Base-by-base conservation (phyloP, 2,329 filamentous ascomycete genomes). In the Aspergillus caelatus region DNA sequence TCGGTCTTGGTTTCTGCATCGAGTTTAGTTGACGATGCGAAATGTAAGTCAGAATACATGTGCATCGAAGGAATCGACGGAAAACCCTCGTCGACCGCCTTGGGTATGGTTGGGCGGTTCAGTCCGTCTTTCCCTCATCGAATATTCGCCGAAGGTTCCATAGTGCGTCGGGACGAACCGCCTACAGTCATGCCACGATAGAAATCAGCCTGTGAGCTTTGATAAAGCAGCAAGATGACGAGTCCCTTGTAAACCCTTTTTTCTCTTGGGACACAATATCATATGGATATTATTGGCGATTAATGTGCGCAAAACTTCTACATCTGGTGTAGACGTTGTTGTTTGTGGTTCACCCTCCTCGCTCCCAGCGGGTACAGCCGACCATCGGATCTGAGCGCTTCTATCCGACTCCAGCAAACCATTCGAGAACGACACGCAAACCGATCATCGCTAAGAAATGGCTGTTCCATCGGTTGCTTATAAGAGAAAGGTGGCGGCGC, bases 351-450 rank as follows among this genome's bases (percentile, higher is more conserved):
- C 26, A n/a, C 50, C 30, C 26, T 52, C 48, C 8, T n/a, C 11
- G 28, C 21, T 21, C 34, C 57, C 16, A 60, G 63, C 63, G 63
- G 63, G 39, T 61, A 30, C 45, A 58, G 54, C 63, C 63, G 63
- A 63, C 63, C 19, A 54, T 58, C 63, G 61, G 63, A 64, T 58
- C 63, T 63, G 61, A 52, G 63, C 63, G 63, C 61, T 63, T 63
- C 61, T 21, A 58, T 30, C 57, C 54, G 53, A 58, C 57, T 32
- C 21, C 26, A 41, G 54, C 26, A 62, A 30, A 56, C 28, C n/a
- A 43, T 28, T 34, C 23, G 52, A 50, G 30, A 43, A 60, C 50
- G 46, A 28, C 58, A 57, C 21, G 34, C 21, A 21, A 61, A 56
- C 36, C 41, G 36, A 57, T 36, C 39, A 57, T 61, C 36, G 36